Percentiles rank a stretch among this genome's conserved stretches.
These are phyloP conservation scores for Coniella lustricola DNA, from an alignment of 2,329 filamentous ascomycete species.

Conservation along the genomic window DNA sequence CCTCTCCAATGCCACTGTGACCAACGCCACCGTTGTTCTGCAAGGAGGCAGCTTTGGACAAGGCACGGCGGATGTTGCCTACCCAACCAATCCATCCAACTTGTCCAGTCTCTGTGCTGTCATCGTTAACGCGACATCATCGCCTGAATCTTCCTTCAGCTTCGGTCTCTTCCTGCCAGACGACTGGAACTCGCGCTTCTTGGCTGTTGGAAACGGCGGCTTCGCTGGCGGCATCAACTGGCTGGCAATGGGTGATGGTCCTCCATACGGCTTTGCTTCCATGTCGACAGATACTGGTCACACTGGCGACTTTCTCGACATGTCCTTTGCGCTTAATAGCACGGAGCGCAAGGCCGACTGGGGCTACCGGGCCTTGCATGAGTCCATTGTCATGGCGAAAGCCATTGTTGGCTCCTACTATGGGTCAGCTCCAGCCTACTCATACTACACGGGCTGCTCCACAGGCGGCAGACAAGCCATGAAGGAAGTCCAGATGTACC, in stretches of 20 bases:
- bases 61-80: slow-evolving; percentile 19
- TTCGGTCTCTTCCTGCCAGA: slow-evolving; percentile 28
- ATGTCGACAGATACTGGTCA: slow-evolving; percentile 36
- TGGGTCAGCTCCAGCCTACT: slow-evolving; percentile 28
- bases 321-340: slow-evolving; percentile 26
- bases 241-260: slow-evolving; percentile 19
- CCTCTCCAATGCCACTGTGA: slow-evolving; percentile 1
- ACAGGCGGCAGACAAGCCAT: slow-evolving; percentile 53
- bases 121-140: slow-evolving; percentile 25
- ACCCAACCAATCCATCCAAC: slow-evolving; percentile 22
- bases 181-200: slow-evolving; percentile 26
- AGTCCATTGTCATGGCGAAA: slow-evolving; percentile 41
- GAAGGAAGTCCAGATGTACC: slow-evolving; percentile 44
- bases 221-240: slow-evolving; percentile 25
- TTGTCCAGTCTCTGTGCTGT: slow-evolving; percentile 28
- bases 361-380: slow-evolving; percentile 35
- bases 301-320: slow-evolving; percentile 22
- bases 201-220: slow-evolving; percentile 24
- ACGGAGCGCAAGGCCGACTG: slow-evolving; percentile 19
- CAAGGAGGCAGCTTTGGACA: slow-evolving; percentile 21
- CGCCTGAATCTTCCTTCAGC: slow-evolving; percentile 22
- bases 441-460: slow-evolving; percentile 53
- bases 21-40: slow-evolving; percentile 15
- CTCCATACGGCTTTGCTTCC: slow-evolving; percentile 31
- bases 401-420: slow-evolving; percentile 42